Evolutionary conservation across 2,329 filamentous ascomycete species (phyloP).

Genomic region (Macroventuria anomochaeta): DNA sequence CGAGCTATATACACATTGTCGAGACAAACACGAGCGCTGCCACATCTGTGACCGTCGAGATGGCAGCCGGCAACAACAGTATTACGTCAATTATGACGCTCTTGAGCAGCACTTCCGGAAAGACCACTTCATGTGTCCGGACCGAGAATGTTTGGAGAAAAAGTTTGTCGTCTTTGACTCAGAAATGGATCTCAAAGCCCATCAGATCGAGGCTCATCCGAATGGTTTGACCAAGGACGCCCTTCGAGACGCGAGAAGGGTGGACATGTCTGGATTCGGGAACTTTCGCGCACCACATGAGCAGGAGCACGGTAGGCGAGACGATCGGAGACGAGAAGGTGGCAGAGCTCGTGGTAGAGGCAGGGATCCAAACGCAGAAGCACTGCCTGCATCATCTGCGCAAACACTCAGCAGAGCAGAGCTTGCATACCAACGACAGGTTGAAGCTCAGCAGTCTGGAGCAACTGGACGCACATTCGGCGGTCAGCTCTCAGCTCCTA

Average conservation of each 20-base stretch:
- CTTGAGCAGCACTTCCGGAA: conserved; percentile 85
- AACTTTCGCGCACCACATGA: conserved; percentile 72
- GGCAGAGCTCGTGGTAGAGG: conserved; percentile 68
- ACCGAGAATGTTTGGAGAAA: conserved; percentile 90
- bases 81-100: conserved; percentile 87
- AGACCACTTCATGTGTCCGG: conserved; percentile 84
- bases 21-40: conserved; percentile 92
- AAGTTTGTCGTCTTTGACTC: conserved; percentile 97
- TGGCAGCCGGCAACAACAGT: conserved; percentile 75
- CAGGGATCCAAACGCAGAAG: conserved; percentile 85
- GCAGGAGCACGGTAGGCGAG: conserved; percentile 60
- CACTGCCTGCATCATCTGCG: conserved; percentile 75
- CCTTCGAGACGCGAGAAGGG: conserved; percentile 79
- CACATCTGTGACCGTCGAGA: conserved; percentile 84
- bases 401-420: conserved; percentile 85
- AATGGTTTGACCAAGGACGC: conserved; percentile 81
- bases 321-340: conserved; percentile 50
- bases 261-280: conserved; percentile 88
- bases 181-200: conserved; percentile 92
- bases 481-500: conserved; percentile 72
- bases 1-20: conserved; percentile 91
- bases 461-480: conserved; percentile 82
- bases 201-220: conserved; percentile 84
- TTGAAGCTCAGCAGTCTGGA: conserved; percentile 89
- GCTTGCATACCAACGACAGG: conserved; percentile 86